phyloP scores from a whole-genome alignment of 2,329 filamentous ascomycete genomes.

The Endothia cerciana region DNA sequence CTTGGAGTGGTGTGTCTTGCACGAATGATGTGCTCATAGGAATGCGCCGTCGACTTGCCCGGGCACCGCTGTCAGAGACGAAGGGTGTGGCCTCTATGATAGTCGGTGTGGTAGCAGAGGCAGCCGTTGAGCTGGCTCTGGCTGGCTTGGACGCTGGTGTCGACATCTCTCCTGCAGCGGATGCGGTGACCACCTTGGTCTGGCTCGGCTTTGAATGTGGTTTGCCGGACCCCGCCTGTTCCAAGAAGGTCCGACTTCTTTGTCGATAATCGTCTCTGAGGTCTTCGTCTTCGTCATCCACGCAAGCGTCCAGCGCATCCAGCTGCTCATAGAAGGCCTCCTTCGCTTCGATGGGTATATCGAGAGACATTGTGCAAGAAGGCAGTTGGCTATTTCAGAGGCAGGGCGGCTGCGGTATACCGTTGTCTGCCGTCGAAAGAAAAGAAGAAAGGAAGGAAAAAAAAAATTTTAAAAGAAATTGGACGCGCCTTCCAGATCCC shows the following conservation, averaged over 20 bases:
- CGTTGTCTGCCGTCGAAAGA: neutral
- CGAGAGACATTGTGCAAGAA: neutral
- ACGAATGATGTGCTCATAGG: slow-evolving; percentile 34
- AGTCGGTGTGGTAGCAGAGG: slow-evolving; percentile 11
- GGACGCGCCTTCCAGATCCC: neutral
- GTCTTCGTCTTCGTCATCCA: slow-evolving; percentile 38
- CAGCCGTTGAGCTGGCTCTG: neutral
- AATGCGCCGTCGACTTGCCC: slow-evolving; percentile 17
- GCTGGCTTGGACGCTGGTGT: slow-evolving; percentile 10
- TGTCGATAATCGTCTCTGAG: slow-evolving; percentile 39
- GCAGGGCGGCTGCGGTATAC: neutral
- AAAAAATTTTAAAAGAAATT: neutral
- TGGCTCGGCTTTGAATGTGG: slow-evolving; percentile 4
- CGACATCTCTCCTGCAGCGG: neutral
- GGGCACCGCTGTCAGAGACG: neutral
- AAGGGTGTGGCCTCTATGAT: slow-evolving; percentile 21
- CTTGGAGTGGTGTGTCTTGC: slow-evolving; percentile 39
- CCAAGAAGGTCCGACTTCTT: slow-evolving; percentile 35
- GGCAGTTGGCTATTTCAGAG: neutral
- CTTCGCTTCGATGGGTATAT: slow-evolving; percentile 45
- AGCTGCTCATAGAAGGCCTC: slow-evolving; percentile 51
- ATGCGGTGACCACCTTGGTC: slow-evolving; percentile 13
- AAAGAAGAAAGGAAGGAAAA: neutral
- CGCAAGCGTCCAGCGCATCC: slow-evolving; percentile 34
- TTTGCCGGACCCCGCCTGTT: slow-evolving; percentile 2